Evolutionary conservation across 2,329 filamentous ascomycete species (phyloP), one percentile per base, ranked within the genome.

Genomic region (Stenocarpella maydis): DNA sequence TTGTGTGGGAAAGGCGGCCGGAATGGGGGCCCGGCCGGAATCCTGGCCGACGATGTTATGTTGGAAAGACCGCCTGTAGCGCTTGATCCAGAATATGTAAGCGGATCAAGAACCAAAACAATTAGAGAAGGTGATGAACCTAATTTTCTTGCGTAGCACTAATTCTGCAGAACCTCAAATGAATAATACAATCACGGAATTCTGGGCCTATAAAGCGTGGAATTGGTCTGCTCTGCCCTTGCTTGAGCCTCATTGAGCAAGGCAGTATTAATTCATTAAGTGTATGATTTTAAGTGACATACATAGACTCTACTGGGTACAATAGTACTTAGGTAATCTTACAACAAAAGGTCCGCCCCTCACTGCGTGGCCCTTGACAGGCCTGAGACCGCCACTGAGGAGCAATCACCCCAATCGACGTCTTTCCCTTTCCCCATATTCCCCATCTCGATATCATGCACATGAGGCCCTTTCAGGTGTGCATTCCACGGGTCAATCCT

Each of bases 401-500:
- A 63, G 1, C 58, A 41, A 12, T 63, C 58, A 4, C 41, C 41
- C 43, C 43, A 49, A 17, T 63, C 58, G 10, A 34, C 31, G 21
- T 63, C 58, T n/a, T 63, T 63, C 28, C 14, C 28, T 4, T 6
- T n/a, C 12, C n/a, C 58, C n/a, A 63, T 24, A 2, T 49, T 10
- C 19, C 58, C 58, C 58, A 63, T 12, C n/a, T 63, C 58, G 19
- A 63, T 49, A 19, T 49, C 58, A 63, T 63, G 58, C 2, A 49
- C 43, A 14, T 37, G 26, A 12, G 58, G 58, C 8, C 58, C 43
- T 19, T 63, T 63, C 28, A 63, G n/a, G 19, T 63, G 58, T 15
- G 58, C 58, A 21, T 49, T 60, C 68, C 68, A 69, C 4, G 68
- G 68, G 52, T 50, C 54, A 4, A 53, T 47, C n/a, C 43, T 24